Conservation (phyloP, 1,284 basidiomycete species). For the Naganishia liquefaciens region DNA sequence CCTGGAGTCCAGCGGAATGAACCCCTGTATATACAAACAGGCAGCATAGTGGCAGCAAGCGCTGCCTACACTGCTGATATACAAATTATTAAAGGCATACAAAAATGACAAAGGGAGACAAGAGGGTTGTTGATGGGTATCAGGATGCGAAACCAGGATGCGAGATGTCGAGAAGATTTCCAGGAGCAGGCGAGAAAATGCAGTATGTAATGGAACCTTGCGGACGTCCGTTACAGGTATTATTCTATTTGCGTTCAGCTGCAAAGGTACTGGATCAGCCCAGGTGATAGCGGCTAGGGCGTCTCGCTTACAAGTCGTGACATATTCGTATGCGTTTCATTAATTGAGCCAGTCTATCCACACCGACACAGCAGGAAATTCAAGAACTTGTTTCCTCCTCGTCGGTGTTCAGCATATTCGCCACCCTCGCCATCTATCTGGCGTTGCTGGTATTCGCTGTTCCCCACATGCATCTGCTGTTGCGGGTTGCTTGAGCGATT, state of each 20-base stretch:
- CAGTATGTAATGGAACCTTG: slow-evolving; percentile 12
- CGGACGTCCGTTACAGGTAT: neutral
- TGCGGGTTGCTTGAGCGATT: slow-evolving; percentile 37
- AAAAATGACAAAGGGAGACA: neutral
- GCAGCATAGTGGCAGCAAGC: neutral
- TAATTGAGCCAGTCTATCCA: slow-evolving; percentile 10
- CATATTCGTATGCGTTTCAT: slow-evolving; percentile 18
- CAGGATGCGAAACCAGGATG: neutral
- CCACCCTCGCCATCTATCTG: slow-evolving; percentile 41
- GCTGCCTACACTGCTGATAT: slow-evolving; percentile 6
- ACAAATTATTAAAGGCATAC: slow-evolving; percentile 12
- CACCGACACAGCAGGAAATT: slow-evolving; percentile 49
- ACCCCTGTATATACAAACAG: no score
- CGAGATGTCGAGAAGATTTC: slow-evolving; percentile 13
- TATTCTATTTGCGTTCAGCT: slow-evolving; percentile 23
- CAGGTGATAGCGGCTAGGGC: neutral
- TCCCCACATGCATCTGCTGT: slow-evolving; percentile 31
- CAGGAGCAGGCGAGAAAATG: slow-evolving; percentile 9
- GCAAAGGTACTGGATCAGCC: neutral
- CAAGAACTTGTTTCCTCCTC: slow-evolving; percentile 48
- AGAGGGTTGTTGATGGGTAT: neutral
- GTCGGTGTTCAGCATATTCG: slow-evolving; percentile 44
- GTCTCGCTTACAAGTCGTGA: slow-evolving; percentile 17
- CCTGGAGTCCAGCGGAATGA: no score
- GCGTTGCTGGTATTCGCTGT: slow-evolving; percentile 43